Evolutionary conservation across 169 alveolate species (phyloP).

Genomic region (Babesia sp.): DNA sequence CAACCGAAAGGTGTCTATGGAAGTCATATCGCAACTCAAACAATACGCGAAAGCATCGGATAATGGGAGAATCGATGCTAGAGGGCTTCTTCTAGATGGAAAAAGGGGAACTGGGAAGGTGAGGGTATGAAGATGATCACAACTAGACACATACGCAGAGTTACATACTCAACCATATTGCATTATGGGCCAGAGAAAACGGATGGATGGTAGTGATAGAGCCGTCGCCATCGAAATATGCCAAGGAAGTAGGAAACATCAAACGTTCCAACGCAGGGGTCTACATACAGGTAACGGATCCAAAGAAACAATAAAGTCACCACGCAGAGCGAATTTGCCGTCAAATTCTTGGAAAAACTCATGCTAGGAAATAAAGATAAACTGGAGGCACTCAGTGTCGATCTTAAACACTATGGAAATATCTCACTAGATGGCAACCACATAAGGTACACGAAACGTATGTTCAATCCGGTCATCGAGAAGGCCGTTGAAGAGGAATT

Average conservation of each 20-base stretch:
- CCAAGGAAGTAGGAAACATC: conserved; percentile 72
- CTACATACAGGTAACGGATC: conserved; percentile 69
- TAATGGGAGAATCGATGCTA: conserved; percentile 1
- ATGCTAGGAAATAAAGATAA: conserved; percentile 61
- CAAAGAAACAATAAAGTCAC: neutral
- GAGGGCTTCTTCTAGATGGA: conserved; percentile 74
- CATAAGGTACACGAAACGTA: conserved; percentile 66
- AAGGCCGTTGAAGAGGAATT: conserved; percentile 71
- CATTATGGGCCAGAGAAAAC: conserved; percentile 75
- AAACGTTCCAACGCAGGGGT: conserved; percentile 77
- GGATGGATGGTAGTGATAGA: conserved; percentile 77
- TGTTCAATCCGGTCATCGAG: conserved; percentile 71
- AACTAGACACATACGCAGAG: conserved; percentile 24
- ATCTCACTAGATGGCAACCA: conserved; percentile 77
- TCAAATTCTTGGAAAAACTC: conserved; percentile 69
- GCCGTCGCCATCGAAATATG: conserved; percentile 71
- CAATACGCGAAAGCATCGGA: conserved; percentile 24
- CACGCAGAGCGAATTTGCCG: conserved; percentile 69
- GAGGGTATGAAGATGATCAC: neutral
- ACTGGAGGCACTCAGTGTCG: conserved; percentile 52
- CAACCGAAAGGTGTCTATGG: conserved; percentile 58
- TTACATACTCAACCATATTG: conserved; percentile 71
- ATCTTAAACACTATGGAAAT: conserved; percentile 43
- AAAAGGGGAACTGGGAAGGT: conserved; percentile 80
- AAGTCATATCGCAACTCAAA: conserved; percentile 65